Evolutionary conservation across 176 grass and related monocot genomes (phyloP).

Genomic region (Aegilops sharonensis): DNA sequence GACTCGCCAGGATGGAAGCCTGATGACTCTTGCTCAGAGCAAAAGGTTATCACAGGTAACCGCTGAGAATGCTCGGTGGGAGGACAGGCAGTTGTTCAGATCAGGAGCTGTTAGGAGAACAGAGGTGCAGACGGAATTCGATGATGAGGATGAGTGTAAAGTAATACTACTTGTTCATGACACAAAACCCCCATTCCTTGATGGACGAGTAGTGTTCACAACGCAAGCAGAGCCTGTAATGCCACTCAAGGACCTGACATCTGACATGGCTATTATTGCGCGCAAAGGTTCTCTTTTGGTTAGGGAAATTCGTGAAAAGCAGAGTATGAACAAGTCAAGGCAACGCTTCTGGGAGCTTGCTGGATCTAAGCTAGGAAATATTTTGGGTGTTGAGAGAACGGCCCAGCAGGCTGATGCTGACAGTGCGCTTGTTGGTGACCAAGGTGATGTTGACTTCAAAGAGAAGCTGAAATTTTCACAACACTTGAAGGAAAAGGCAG

Average conservation of each 20-base stretch:
- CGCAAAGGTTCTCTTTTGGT: constrained; percentile 87
- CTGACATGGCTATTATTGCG: constrained; percentile 88
- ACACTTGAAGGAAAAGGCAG: constrained; percentile 80
- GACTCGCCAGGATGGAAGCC: constrained; percentile 31
- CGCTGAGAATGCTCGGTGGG: constrained; percentile 58
- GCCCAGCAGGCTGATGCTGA: constrained; percentile 92
- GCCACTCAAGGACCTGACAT: constrained; percentile 91
- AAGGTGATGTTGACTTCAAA: constrained; percentile 91
- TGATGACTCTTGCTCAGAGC: constrained; percentile 79
- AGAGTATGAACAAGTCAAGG: constrained; percentile 89
- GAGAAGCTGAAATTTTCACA: constrained; percentile 83
- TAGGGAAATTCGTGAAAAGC: constrained; percentile 93
- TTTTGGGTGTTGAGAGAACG: constrained; percentile 88
- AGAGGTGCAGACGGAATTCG: constrained; percentile 87
- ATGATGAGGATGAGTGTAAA: constrained; percentile 91
- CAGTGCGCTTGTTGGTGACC: constrained; percentile 68
- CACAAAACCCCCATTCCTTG: constrained; percentile 85
- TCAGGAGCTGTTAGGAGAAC: constrained; percentile 92
- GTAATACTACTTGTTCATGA: constrained; percentile 96
- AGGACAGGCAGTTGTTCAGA: constrained; percentile 40
- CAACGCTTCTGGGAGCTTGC: constrained; percentile 94
- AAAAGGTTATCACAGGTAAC: constrained; percentile 84
- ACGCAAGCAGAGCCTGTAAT: constrained; percentile 92
- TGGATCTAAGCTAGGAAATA: constrained; percentile 90
- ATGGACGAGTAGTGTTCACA: constrained; percentile 84